These are phyloP conservation scores for Termitomyces sp. DNA, from an alignment of 768 basidiomycete genomes.

Conservation along the genomic window DNA sequence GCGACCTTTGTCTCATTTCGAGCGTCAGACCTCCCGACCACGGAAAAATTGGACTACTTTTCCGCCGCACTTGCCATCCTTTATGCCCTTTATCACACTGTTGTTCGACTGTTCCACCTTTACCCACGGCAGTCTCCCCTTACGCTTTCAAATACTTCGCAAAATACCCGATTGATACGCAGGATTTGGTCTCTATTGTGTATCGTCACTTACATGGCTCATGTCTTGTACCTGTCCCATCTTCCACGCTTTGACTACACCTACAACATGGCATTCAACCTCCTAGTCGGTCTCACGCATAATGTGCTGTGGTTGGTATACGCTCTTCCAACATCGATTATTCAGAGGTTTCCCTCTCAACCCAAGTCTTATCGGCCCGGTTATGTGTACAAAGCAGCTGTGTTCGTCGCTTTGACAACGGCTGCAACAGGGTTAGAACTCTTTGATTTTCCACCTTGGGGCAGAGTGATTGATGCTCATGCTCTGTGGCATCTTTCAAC, in stretches of 20 bases:
- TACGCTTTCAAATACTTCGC: constrained; percentile 17
- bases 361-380: constrained; percentile 54
- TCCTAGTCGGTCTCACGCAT: constrained; percentile 69
- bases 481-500: constrained; percentile 91
- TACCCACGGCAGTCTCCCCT: constrained; percentile 41
- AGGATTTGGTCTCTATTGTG: constrained; percentile 48
- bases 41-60: constrained; percentile 94
- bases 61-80: constrained; percentile 85
- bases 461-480: constrained; percentile 82
- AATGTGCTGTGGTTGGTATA: constrained; percentile 81
- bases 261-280: constrained; percentile 88
- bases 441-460: constrained; percentile 84
- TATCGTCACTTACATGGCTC: constrained; percentile 52
- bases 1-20: constrained; percentile 1
- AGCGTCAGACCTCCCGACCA: constrained; percentile 64
- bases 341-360: constrained; percentile 50
- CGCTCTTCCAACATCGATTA: constrained; percentile 46
- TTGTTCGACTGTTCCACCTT: constrained; percentile 72
- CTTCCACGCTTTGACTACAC: constrained; percentile 85
- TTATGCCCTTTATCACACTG: constrained; percentile 72
- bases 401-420: constrained; percentile 67
- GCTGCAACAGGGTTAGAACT: constrained; percentile 77
- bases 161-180: constrained; percentile 13
- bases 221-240: constrained; percentile 73
- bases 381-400: constrained; percentile 46